Evolutionary conservation across 192 early-diverging fungal species (phyloP).

Genomic region (Backusella tuberculispora): DNA sequence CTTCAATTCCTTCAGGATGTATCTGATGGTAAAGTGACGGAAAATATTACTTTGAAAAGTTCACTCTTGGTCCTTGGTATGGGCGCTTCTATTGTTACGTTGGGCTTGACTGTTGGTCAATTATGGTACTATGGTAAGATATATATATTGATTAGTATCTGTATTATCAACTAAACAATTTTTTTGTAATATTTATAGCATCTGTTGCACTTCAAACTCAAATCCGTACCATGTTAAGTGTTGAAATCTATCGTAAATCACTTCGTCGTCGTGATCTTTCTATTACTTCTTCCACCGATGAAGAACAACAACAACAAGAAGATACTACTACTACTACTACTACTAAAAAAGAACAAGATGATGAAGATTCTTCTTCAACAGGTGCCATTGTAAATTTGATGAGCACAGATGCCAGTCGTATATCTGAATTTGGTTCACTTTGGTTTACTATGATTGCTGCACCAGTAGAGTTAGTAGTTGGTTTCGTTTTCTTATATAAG

Average conservation of each 20-base stretch:
- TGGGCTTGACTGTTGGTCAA: constrained; percentile 38
- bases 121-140: constrained; percentile 38
- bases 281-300: constrained; percentile 33
- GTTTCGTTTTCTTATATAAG: constrained; percentile 69
- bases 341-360: not conserved
- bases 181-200: constrained; percentile 1
- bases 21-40: not conserved
- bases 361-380: constrained; percentile 32
- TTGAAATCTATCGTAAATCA: constrained; percentile 72
- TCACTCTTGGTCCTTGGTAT: constrained; percentile 59
- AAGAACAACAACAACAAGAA: constrained; percentile 29
- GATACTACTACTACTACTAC: constrained; percentile 35
- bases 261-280: constrained; percentile 55
- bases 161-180: not conserved
- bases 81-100: constrained; percentile 51
- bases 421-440: constrained; percentile 56
- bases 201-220: constrained; percentile 35
- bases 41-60: constrained; percentile 52
- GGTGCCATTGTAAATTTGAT: constrained; percentile 79
- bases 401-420: constrained; percentile 68
- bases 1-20: constrained; percentile 29
- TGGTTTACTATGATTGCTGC: constrained; percentile 56
- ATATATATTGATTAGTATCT: not conserved
- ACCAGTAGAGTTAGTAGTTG: constrained; percentile 66
- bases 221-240: constrained; percentile 34